A percentile compares a stretch with the other conserved stretches of the same genome.
Conservation (phyloP, 2,329 filamentous ascomycete species). For the Fusarium papillatum region DNA sequence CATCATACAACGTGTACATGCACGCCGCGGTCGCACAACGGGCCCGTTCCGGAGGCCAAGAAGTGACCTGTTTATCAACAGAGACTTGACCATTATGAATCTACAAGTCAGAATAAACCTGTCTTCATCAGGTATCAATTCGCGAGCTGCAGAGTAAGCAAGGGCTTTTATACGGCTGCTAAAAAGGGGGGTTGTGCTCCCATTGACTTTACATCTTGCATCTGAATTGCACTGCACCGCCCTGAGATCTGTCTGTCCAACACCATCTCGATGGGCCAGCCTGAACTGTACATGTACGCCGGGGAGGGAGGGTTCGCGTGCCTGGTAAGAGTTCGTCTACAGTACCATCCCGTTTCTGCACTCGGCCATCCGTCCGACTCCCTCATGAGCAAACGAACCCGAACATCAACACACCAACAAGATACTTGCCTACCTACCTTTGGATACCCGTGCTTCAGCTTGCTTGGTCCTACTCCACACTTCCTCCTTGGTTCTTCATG, state of each 20-base stretch:
- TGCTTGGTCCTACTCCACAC: constrained; percentile 39
- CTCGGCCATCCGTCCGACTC: constrained; percentile 11
- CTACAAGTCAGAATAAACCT: constrained; percentile 9
- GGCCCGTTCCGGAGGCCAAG: constrained; percentile 32
- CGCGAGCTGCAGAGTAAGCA: constrained; percentile 21
- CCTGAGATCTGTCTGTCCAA: constrained; percentile 42
- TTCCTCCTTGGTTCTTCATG: constrained; percentile 37
- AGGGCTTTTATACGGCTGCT: background rate
- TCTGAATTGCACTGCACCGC: constrained; percentile 41
- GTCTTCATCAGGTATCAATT: constrained; percentile 32
- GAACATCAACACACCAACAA: constrained; percentile 18
- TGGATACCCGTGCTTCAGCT: constrained; percentile 37
- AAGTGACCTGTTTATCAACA: constrained; percentile 35
- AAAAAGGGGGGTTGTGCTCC: constrained; percentile 35
- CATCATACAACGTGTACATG: constrained; percentile 34
- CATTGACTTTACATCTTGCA: constrained; percentile 43
- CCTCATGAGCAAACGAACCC: background rate
- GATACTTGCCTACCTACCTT: constrained; percentile 7
- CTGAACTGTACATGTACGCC: constrained; percentile 1
- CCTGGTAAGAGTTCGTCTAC: constrained; percentile 8
- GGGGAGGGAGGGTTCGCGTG: constrained; percentile 5
- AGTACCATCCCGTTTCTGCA: constrained; percentile 1
- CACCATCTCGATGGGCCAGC: constrained; percentile 17
- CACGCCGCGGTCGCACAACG: constrained; percentile 33
- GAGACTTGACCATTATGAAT: background rate